phyloP scores from a whole-genome alignment of 768 basidiomycete genomes.

The Rhodotorula kratochvilovae region DNA sequence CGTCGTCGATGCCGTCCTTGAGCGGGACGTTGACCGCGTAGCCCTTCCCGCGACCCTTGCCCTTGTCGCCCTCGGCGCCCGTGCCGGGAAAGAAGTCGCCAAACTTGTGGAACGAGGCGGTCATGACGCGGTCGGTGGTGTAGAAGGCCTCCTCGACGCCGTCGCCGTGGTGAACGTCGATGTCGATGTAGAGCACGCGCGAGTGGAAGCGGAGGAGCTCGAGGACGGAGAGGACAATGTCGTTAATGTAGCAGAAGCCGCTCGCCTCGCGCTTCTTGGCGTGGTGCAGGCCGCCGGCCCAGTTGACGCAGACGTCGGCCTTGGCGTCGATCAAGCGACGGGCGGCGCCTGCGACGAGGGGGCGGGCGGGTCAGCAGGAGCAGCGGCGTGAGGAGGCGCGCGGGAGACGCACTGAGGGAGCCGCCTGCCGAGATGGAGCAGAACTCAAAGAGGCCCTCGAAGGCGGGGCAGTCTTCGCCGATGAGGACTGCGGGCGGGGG shows the following conservation, averaged over 20 bases:
- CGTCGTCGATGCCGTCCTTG: conserved; percentile 90
- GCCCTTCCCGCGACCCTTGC: conserved; percentile 72
- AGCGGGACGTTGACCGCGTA: conserved; percentile 91
- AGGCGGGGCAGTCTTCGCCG: conserved; percentile 93
- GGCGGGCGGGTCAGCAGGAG: background rate
- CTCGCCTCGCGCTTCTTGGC: conserved; percentile 98
- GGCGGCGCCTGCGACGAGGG: conserved; percentile 72
- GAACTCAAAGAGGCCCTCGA: conserved; percentile 94
- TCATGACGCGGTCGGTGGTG: conserved; percentile 95
- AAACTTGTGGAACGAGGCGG: conserved; percentile 93
- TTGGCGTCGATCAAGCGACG: conserved; percentile 71
- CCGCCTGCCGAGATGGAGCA: conserved; percentile 95
- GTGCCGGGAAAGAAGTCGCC: conserved; percentile 93
- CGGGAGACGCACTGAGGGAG: conserved; percentile 66
- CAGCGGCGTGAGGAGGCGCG: background rate
- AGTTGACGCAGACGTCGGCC: conserved; percentile 82
- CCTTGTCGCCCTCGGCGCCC: conserved; percentile 76
- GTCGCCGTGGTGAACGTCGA: conserved; percentile 97
- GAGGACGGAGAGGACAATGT: conserved; percentile 89
- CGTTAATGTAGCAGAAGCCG: conserved; percentile 98
- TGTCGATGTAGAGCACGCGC: conserved; percentile 93
- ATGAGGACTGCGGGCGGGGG: conserved; percentile 52
- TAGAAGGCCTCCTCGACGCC: conserved; percentile 99
- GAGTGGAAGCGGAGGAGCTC: conserved; percentile 73
- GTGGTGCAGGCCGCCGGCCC: conserved; percentile 97